These are phyloP conservation scores for Ephemerocybe angulata DNA, from an alignment of 768 basidiomycete genomes.

Conservation along the genomic window DNA sequence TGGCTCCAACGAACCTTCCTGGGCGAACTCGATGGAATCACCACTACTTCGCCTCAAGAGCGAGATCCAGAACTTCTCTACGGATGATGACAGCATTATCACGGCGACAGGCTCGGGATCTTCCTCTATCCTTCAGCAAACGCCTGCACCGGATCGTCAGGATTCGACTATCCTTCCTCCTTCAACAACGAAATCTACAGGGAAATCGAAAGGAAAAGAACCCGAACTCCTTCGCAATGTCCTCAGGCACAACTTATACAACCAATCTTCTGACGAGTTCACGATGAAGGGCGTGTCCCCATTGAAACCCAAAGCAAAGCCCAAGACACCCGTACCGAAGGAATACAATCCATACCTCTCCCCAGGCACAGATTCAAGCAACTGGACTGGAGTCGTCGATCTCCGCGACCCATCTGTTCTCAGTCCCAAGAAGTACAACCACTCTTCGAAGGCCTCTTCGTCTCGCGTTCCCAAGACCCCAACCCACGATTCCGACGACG, in stretches of 20 bases:
- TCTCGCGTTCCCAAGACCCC: conserved; percentile 18
- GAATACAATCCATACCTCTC: conserved; percentile 61
- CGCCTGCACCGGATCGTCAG: conserved; percentile 3
- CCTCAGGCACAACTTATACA: conserved; percentile 48
- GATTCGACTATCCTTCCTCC: conserved; percentile 18
- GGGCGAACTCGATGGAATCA: conserved; percentile 71
- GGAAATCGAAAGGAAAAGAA: conserved; percentile 42
- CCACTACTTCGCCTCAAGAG: conserved; percentile 66
- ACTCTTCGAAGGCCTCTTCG: conserved; percentile 26
- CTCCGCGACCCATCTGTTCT: conserved; percentile 52
- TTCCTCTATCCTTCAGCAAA: conserved; percentile 12
- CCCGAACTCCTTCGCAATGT: conserved; percentile 45
- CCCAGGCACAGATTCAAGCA: conserved; percentile 40
- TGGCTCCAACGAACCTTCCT: conserved; percentile 53
- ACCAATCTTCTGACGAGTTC: conserved; percentile 35
- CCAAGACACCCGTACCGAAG: conserved; percentile 56
- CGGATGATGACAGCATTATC: conserved; percentile 32
- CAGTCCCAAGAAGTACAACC: conserved; percentile 36
- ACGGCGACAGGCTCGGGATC: conserved; percentile 10
- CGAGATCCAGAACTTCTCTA: conserved; percentile 54
- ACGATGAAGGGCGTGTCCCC: conserved; percentile 40
- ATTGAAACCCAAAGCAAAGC: conserved; percentile 47
- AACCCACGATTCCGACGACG: conserved; percentile 33
- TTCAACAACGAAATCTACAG: conserved; percentile 43
- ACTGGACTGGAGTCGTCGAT: conserved; percentile 77